Evolutionary conservation across 768 basidiomycete species (phyloP).

Genomic region (Trametes meyenii): DNA sequence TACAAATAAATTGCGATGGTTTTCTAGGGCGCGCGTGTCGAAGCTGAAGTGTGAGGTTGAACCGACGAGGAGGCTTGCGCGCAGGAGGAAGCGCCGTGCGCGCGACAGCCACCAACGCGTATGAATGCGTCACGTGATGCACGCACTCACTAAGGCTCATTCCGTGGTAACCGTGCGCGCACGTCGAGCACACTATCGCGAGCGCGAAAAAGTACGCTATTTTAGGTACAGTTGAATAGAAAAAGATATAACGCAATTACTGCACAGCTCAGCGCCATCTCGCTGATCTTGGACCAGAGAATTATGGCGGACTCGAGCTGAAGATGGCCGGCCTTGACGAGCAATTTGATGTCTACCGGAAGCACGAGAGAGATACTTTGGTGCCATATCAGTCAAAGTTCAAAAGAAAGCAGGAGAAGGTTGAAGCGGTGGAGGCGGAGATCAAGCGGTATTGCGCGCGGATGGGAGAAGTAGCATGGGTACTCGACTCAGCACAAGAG

Average conservation of each 20-base stretch:
- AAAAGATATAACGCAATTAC: neutral
- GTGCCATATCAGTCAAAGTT: neutral
- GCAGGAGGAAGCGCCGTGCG: neutral
- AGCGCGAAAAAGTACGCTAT: too few relatives aligned
- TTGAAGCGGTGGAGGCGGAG: neutral
- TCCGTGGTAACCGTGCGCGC: too few relatives aligned
- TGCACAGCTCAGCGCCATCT: neutral
- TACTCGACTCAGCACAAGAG: neutral
- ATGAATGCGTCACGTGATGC: too few relatives aligned
- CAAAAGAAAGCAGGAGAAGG: neutral
- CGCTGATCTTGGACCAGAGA: neutral
- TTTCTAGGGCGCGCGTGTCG: neutral
- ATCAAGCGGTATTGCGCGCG: neutral
- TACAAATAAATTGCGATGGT: neutral
- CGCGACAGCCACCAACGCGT: too few relatives aligned
- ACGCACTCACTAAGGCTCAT: too few relatives aligned
- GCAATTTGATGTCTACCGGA: neutral
- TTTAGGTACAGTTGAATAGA: too few relatives aligned
- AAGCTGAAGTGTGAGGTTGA: neutral
- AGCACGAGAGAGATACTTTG: neutral
- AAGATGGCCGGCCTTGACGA: neutral
- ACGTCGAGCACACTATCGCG: too few relatives aligned
- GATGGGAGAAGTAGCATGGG: neutral
- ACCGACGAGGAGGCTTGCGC: neutral
- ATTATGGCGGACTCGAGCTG: neutral